Evolutionary conservation across 2,329 filamentous ascomycete genomes (phyloP).

Genomic region (Seiridium unicorne): DNA sequence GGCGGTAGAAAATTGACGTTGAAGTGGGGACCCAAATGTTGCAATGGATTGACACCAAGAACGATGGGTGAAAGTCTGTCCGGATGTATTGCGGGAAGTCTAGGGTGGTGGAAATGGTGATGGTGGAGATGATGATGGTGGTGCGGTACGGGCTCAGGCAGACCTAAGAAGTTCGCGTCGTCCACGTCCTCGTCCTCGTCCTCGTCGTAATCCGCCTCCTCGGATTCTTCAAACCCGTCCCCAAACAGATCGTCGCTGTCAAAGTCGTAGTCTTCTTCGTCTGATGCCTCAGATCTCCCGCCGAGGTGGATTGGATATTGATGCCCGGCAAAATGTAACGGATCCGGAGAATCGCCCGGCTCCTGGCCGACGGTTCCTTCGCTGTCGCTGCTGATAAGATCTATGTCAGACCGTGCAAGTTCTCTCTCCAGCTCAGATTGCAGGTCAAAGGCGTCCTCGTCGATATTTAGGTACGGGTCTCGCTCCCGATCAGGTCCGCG

Average conservation of each 20-base stretch:
- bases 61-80: neutral
- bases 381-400: neutral
- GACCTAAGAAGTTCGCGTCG: conserved; percentile 4
- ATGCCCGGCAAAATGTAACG: neutral
- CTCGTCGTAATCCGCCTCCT: neutral
- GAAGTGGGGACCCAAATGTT: neutral
- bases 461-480: neutral
- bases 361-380: conserved; percentile 8
- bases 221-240: neutral
- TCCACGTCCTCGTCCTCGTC: conserved; percentile 6
- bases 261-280: neutral
- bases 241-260: neutral
- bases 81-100: neutral
- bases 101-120: conserved; percentile 7
- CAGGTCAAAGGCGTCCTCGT: neutral
- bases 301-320: neutral
- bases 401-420: neutral
- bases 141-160: neutral
- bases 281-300: neutral
- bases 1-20: neutral
- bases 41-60: neutral
- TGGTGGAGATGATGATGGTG: conserved; percentile 9
- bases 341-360: neutral
- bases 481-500: neutral
- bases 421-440: neutral